Evolutionary conservation across 2,329 filamentous ascomycete species (phyloP).

Genomic region (Metarhizium brunneum): DNA sequence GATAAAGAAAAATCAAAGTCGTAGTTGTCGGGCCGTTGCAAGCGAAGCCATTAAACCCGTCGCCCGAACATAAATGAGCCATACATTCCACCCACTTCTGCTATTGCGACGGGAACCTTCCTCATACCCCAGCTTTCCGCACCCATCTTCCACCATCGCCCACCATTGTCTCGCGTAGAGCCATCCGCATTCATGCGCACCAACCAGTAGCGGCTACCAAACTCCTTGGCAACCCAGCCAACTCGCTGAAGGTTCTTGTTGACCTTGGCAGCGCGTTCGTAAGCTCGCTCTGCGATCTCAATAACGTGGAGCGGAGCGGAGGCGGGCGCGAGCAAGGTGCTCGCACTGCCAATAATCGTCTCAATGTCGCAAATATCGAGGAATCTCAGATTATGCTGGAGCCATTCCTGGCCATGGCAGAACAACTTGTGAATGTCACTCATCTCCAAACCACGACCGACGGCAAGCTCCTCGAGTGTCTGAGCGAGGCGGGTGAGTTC

Average conservation of each 20-base stretch:
- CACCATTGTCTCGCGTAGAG: slow-evolving; percentile 28
- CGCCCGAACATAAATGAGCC: slow-evolving; percentile 60
- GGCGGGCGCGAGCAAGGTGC: slow-evolving; percentile 47
- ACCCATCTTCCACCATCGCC: slow-evolving; percentile 75
- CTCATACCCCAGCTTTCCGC: slow-evolving; percentile 78
- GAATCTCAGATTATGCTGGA: slow-evolving; percentile 57
- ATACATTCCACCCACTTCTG: slow-evolving; percentile 91
- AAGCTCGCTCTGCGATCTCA: slow-evolving; percentile 62
- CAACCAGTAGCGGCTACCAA: slow-evolving; percentile 56
- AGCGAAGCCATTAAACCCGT: slow-evolving; percentile 32
- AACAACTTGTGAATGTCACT: slow-evolving; percentile 59
- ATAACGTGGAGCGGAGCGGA: slow-evolving; percentile 67
- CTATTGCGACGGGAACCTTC: slow-evolving; percentile 83
- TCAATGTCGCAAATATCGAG: slow-evolving; percentile 61
- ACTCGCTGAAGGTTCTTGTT: slow-evolving; percentile 48
- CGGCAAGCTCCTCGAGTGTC: slow-evolving; percentile 63
- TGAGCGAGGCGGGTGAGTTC: slow-evolving; percentile 57
- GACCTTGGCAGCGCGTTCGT: slow-evolving; percentile 54
- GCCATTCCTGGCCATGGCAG: slow-evolving; percentile 34
- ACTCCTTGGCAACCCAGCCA: slow-evolving; percentile 66
- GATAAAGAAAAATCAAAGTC: neutral
- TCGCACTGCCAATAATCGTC: slow-evolving; percentile 48
- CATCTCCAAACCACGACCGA: slow-evolving; percentile 59
- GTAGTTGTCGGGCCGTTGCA: neutral
- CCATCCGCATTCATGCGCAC: slow-evolving; percentile 42